phyloP scores from a whole-genome alignment of 2,329 filamentous ascomycete species.

The Xylaria sp. region DNA sequence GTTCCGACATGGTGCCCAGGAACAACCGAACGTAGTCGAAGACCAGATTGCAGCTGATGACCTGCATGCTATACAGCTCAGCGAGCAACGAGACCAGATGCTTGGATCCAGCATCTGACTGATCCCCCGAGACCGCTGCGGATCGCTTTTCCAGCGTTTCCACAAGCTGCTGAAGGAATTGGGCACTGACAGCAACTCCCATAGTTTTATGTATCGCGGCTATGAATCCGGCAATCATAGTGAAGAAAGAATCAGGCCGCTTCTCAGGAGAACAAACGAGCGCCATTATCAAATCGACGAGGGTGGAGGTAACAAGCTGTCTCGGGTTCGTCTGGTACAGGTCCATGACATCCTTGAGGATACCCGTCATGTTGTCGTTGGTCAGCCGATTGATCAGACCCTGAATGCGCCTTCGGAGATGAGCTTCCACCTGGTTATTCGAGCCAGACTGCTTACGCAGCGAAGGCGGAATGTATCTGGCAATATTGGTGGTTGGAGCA shows the following conservation, averaged over 20 bases:
- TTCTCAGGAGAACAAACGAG: constrained; percentile 81
- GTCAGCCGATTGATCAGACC: constrained; percentile 93
- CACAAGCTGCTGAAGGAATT: constrained; percentile 82
- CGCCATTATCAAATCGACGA: constrained; percentile 81
- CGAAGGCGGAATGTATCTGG: constrained; percentile 92
- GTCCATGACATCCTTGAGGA: constrained; percentile 82
- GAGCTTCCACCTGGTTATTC: constrained; percentile 72
- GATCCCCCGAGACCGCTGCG: constrained; percentile 52
- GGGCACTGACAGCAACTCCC: constrained; percentile 89
- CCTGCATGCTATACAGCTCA: constrained; percentile 91
- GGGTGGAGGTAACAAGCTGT: constrained; percentile 84
- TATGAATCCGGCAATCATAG: constrained; percentile 89
- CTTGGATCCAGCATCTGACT: constrained; percentile 48
- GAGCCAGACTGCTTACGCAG: constrained; percentile 71
- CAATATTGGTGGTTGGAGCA: constrained; percentile 68
- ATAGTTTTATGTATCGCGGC: constrained; percentile 87
- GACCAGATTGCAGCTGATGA: constrained; percentile 82
- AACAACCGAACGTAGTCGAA: constrained; percentile 91
- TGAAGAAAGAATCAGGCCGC: constrained; percentile 87
- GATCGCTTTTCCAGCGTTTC: constrained; percentile 77
- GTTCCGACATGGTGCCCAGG: constrained; percentile 77
- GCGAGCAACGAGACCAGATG: constrained; percentile 83
- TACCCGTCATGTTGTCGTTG: constrained; percentile 87
- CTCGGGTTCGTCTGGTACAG: constrained; percentile 86
- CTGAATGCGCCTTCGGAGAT: constrained; percentile 82